phyloP scores from a whole-genome alignment of 371 early-diverging fungal species.

The Mucor indicus region DNA sequence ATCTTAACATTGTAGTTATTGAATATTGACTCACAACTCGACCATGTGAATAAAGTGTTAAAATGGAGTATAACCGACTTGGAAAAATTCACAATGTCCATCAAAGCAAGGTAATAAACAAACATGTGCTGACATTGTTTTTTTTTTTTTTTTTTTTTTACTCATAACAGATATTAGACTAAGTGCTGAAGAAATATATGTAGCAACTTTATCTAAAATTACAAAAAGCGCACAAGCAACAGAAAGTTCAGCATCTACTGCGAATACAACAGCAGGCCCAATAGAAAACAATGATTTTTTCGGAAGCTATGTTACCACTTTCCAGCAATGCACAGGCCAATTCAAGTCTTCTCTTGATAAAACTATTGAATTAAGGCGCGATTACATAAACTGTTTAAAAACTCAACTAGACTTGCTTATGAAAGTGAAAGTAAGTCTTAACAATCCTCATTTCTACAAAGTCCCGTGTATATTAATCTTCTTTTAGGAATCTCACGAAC shows the following conservation, averaged over 20 bases:
- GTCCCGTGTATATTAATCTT: neutral
- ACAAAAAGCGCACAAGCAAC: constrained; percentile 2
- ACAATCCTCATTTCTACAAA: neutral
- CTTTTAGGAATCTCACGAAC: constrained; percentile 34
- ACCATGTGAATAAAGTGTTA: constrained; percentile 35
- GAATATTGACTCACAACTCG: constrained; percentile 37
- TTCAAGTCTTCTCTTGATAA: constrained; percentile 36
- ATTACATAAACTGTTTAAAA: constrained; percentile 15
- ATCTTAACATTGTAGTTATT: constrained; percentile 9
- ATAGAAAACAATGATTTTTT: constrained; percentile 21
- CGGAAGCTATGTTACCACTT: constrained; percentile 22
- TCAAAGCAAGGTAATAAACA: constrained; percentile 32
- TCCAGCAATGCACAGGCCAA: constrained; percentile 19
- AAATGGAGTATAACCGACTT: constrained; percentile 45
- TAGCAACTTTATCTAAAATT: constrained; percentile 27
- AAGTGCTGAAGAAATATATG: constrained; percentile 41
- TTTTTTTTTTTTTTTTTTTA: neutral
- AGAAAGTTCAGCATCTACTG: neutral
- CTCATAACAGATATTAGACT: constrained; percentile 13
- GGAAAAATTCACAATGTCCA: constrained; percentile 33
- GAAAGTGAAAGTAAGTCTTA: constrained; percentile 16
- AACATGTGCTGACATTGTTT: too few species aligned
- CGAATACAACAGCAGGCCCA: neutral
- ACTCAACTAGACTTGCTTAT: constrained; percentile 16
- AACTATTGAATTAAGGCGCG: constrained; percentile 21